A percentile compares a stretch with the other conserved stretches of the same genome.
Conservation (phyloP, 2,329 filamentous ascomycete species). For the Trichoderma harzianum region DNA sequence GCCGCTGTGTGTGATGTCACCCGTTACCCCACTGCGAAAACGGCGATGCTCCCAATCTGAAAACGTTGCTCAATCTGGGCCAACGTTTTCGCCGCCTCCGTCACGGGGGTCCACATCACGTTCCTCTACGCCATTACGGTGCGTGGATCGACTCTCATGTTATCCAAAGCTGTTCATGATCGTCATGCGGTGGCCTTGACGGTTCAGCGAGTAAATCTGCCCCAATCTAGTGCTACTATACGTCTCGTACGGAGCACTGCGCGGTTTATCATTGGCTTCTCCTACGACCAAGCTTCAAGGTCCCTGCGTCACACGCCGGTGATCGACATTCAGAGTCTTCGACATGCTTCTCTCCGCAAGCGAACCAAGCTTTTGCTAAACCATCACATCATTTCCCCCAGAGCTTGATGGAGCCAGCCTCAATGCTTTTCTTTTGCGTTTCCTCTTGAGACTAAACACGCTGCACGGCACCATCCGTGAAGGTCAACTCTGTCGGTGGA, state of each 20-base stretch:
- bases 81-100: conserved; percentile 17
- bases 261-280: conserved; percentile 3
- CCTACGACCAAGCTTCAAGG: background rate
- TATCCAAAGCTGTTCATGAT: background rate
- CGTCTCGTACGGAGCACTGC: background rate
- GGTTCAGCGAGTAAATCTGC: background rate
- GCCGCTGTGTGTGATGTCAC: conserved; percentile 17
- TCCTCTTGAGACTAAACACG: background rate
- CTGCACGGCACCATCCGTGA: conserved; percentile 12
- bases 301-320: conserved; percentile 5
- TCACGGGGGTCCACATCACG: conserved; percentile 28
- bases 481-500: background rate
- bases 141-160: background rate
- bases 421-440: background rate
- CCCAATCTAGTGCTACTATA: background rate
- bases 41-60: background rate
- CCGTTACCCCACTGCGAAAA: conserved; percentile 7
- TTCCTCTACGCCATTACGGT: background rate
- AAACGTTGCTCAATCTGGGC: conserved; percentile 14
- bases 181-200: background rate
- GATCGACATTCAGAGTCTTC: background rate
- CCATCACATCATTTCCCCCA: background rate
- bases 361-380: conserved; percentile 12
- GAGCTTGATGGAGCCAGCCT: background rate
- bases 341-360: conserved; percentile 4